Conservation (phyloP, 495 filamentous ascomycete genomes). For the Lophiostoma macrostomum region DNA sequence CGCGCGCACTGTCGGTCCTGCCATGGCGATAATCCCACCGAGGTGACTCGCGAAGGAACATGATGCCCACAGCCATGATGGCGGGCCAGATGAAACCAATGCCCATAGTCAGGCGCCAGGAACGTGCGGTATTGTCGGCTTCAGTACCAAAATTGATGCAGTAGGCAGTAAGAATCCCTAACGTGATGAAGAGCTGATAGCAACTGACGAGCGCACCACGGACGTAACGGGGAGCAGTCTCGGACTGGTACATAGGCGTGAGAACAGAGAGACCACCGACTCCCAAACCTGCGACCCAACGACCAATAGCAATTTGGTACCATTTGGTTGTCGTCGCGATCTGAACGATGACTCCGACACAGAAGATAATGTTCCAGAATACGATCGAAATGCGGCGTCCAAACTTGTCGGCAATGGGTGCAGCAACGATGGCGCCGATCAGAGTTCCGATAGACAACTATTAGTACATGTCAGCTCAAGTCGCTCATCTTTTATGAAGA, state of each 20-base stretch:
- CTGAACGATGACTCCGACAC: conserved; percentile 35
- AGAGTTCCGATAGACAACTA: conserved; percentile 33
- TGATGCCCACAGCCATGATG: conserved; percentile 61
- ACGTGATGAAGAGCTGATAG: conserved; percentile 85
- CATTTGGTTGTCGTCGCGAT: conserved; percentile 27
- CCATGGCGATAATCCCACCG: conserved; percentile 41
- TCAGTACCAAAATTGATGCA: conserved; percentile 79
- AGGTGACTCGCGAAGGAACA: conserved; percentile 40
- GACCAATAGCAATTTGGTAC: conserved; percentile 49
- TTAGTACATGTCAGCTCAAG: background rate
- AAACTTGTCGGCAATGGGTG: conserved; percentile 28
- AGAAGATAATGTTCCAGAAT: conserved; percentile 30
- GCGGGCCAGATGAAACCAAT: conserved; percentile 74
- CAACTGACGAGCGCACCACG: conserved; percentile 36
- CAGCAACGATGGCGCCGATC: conserved; percentile 30
- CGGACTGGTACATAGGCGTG: conserved; percentile 70
- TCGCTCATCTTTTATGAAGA: background rate
- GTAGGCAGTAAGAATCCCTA: conserved; percentile 79
- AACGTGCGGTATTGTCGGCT: conserved; percentile 50
- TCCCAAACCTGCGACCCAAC: conserved; percentile 77
- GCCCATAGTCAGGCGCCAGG: conserved; percentile 80
- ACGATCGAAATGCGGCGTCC: conserved; percentile 27
- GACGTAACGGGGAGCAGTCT: conserved; percentile 47
- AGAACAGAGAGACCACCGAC: conserved; percentile 75
- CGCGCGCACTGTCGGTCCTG: conserved; percentile 51